Conservation (phyloP, 768 basidiomycete species). For the Exidia glandulosa region DNA sequence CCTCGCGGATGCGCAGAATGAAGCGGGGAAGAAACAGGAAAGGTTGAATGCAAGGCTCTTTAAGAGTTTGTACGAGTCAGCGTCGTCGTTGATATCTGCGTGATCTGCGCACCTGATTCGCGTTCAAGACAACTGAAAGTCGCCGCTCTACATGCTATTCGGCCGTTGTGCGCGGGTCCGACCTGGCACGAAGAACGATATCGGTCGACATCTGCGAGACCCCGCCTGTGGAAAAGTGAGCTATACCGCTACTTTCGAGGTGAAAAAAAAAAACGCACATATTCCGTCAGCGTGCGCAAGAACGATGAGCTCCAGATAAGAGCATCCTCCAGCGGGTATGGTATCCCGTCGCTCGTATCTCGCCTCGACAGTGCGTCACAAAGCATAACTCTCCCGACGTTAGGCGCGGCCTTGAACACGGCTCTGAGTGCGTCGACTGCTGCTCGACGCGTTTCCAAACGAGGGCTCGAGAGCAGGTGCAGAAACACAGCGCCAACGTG, state of each 20-base stretch:
- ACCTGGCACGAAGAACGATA: conserved; percentile 52
- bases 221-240: conserved; percentile 28
- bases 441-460: conserved; percentile 39
- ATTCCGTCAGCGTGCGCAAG: conserved; percentile 63
- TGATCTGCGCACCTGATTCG: conserved; percentile 45
- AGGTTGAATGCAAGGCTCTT: conserved; percentile 72
- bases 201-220: conserved; percentile 69
- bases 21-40: conserved; percentile 52
- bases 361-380: conserved; percentile 46
- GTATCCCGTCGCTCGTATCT: conserved; percentile 23
- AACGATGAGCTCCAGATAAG: conserved; percentile 46
- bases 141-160: conserved; percentile 37
- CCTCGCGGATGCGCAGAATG: conserved; percentile 50
- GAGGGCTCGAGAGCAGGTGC: conserved; percentile 51
- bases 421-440: conserved; percentile 32
- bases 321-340: conserved; percentile 37
- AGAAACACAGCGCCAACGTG: conserved; percentile 58
- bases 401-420: conserved; percentile 30
- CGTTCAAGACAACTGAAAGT: conserved; percentile 37
- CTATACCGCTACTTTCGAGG: neutral
- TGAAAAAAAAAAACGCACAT: conserved; percentile 36
- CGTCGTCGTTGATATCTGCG: too few relatives aligned
- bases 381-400: conserved; percentile 40
- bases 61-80: conserved; percentile 9
- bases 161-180: conserved; percentile 58